A percentile compares a stretch with the other conserved stretches of the same genome.
phyloP scores from a whole-genome alignment of 371 early-diverging fungal species.

The Saksenaea vasiformis region DNA sequence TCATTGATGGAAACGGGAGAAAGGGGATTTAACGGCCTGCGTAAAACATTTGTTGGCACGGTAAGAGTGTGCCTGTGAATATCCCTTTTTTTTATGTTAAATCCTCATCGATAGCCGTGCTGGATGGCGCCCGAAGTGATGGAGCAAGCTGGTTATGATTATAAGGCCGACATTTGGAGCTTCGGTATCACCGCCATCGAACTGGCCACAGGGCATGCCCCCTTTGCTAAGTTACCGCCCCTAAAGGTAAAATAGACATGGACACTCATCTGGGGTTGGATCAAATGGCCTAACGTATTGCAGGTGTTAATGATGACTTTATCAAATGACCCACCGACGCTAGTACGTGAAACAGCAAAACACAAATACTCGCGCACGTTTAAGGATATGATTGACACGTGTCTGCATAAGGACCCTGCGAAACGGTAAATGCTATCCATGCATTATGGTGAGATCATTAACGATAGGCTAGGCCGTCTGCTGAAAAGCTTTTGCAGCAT shows the following conservation, averaged over 20 bases:
- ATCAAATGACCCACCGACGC: constrained; percentile 87
- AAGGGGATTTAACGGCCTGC: constrained; percentile 44
- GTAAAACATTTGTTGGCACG: constrained; percentile 75
- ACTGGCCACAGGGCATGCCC: constrained; percentile 84
- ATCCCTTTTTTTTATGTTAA: constrained; percentile 5
- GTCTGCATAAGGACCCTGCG: constrained; percentile 81
- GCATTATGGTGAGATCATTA: background rate
- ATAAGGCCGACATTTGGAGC: constrained; percentile 87
- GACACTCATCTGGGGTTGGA: background rate
- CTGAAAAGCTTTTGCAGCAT: constrained; percentile 78
- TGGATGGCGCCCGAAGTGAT: constrained; percentile 85
- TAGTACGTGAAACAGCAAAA: constrained; percentile 74
- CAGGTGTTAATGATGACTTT: constrained; percentile 89
- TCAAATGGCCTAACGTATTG: background rate
- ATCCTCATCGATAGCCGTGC: constrained; percentile 49
- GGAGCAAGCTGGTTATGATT: constrained; percentile 73
- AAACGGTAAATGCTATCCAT: constrained; percentile 56
- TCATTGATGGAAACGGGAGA: constrained; percentile 80
- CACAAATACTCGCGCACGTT: constrained; percentile 78
- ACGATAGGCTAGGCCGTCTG: constrained; percentile 61
- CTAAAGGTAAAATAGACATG: constrained; percentile 54
- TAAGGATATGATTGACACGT: constrained; percentile 86
- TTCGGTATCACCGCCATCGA: constrained; percentile 87
- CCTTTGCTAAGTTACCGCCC: constrained; percentile 83
- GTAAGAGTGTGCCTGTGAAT: constrained; percentile 20